Evolutionary conservation across 495 filamentous ascomycete genomes (phyloP).

Genomic region (Hypoxylon fragiforme): DNA sequence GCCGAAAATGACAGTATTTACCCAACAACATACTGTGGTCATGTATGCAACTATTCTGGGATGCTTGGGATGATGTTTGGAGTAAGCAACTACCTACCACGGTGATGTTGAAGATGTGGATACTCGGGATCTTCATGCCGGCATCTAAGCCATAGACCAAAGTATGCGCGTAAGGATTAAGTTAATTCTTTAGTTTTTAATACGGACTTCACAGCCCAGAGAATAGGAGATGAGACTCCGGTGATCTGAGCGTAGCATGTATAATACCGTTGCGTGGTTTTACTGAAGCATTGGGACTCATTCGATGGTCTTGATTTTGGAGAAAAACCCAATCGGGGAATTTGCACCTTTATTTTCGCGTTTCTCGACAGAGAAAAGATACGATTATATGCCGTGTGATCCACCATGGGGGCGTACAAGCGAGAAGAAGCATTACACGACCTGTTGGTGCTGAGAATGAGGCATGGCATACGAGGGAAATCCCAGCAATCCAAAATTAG

Average conservation of each 20-base stretch:
- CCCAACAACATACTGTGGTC: background rate
- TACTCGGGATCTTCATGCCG: background rate
- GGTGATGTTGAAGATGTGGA: background rate
- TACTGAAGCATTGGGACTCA: background rate
- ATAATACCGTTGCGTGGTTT: constrained; percentile 5
- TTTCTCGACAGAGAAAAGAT: background rate
- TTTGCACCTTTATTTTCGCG: background rate
- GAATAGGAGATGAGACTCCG: background rate
- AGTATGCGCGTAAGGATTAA: too few species aligned
- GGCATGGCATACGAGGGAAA: constrained; percentile 13
- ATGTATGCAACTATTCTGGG: background rate
- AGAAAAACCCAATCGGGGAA: constrained; percentile 16
- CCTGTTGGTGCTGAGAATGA: constrained; percentile 14
- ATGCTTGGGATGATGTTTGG: background rate
- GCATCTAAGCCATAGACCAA: background rate
- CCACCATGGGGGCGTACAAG: background rate
- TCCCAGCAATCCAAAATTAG: constrained; percentile 22
- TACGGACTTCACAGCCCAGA: background rate
- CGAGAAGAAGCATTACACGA: background rate
- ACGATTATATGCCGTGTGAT: background rate
- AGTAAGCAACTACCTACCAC: background rate
- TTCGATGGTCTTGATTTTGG: background rate
- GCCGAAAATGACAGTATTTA: background rate
- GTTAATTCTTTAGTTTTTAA: too few species aligned
- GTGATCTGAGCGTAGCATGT: background rate